Conservation (phyloP, 768 basidiomycete species). For the Hebeloma cylindrosporum region DNA sequence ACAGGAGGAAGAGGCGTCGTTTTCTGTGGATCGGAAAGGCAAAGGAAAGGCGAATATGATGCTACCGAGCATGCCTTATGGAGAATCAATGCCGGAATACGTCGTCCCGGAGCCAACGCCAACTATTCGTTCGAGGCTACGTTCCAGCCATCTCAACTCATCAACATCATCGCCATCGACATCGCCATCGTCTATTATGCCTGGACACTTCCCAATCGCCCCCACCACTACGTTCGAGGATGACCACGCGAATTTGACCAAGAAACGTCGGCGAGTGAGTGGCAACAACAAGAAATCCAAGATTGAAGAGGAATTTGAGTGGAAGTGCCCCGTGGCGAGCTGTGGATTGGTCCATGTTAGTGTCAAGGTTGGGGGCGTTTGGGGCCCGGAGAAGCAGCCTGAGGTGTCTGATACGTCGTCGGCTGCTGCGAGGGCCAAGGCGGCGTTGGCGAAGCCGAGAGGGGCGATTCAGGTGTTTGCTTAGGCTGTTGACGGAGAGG, state of each 20-base stretch:
- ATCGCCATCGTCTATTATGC: slow-evolving; percentile 6
- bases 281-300: slow-evolving; percentile 32
- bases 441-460: slow-evolving; percentile 27
- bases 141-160: slow-evolving; percentile 38
- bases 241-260: too few relatives aligned
- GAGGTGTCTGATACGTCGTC: slow-evolving; percentile 13
- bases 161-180: slow-evolving; percentile 7
- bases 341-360: slow-evolving; percentile 59
- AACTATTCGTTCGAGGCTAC: slow-evolving; percentile 60
- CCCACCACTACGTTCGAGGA: slow-evolving; percentile 15
- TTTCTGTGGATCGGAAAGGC: slow-evolving; percentile 39
- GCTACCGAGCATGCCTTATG: slow-evolving; percentile 17
- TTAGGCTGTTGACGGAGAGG: too few relatives aligned
- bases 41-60: slow-evolving; percentile 43
- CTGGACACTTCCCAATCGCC: not conserved
- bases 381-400: slow-evolving; percentile 57
- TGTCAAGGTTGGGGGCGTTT: slow-evolving; percentile 55
- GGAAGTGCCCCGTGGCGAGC: slow-evolving; percentile 62
- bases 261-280: slow-evolving; percentile 23
- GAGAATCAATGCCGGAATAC: slow-evolving; percentile 11
- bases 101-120: slow-evolving; percentile 11
- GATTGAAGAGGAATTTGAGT: slow-evolving; percentile 53
- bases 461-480: slow-evolving; percentile 47
- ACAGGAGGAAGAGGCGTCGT: slow-evolving; percentile 11
- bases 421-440: slow-evolving; percentile 14